Conservation (phyloP, 1,284 basidiomycete genomes). For the Heterobasidion occidentale region DNA sequence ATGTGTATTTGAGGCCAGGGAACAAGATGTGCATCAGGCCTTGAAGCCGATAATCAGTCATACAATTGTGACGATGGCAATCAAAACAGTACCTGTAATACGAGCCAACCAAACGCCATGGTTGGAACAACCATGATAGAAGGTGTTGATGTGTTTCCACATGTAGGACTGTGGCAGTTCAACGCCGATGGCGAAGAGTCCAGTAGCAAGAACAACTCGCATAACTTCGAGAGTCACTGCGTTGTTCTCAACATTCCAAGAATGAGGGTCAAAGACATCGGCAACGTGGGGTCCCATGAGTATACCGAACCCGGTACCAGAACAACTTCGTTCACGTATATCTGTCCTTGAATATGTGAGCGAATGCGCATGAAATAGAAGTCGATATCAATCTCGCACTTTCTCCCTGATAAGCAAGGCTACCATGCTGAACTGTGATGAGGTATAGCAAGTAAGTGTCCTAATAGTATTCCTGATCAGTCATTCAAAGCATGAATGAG, state of each 20-base stretch:
- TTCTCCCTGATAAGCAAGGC: constrained; percentile 10
- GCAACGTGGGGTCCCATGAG: constrained; percentile 70
- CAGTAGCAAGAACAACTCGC: constrained; percentile 61
- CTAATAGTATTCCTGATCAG: neutral
- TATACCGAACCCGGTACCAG: constrained; percentile 75
- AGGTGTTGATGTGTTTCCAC: constrained; percentile 49
- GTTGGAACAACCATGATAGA: constrained; percentile 62
- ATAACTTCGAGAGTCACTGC: constrained; percentile 73
- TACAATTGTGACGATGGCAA: too few species aligned
- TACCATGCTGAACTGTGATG: constrained; percentile 10
- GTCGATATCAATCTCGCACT: neutral
- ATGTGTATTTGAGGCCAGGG: constrained; percentile 50
- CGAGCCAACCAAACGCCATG: constrained; percentile 59
- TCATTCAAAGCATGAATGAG: neutral
- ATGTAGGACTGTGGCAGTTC: constrained; percentile 66
- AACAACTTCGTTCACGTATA: constrained; percentile 91
- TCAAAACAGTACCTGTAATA: constrained; percentile 39
- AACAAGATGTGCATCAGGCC: constrained; percentile 1
- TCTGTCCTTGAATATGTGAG: constrained; percentile 20
- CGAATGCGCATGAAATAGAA: neutral
- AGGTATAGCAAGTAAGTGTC: too few species aligned
- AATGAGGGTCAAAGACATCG: constrained; percentile 72
- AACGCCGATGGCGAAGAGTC: constrained; percentile 68
- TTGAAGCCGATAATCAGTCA: neutral
- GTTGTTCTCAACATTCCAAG: constrained; percentile 56